Evolutionary conservation across 306 rosid species (phyloP), one percentile per base, ranked within the genome.

Genomic region (Quercus wislizeni): DNA sequence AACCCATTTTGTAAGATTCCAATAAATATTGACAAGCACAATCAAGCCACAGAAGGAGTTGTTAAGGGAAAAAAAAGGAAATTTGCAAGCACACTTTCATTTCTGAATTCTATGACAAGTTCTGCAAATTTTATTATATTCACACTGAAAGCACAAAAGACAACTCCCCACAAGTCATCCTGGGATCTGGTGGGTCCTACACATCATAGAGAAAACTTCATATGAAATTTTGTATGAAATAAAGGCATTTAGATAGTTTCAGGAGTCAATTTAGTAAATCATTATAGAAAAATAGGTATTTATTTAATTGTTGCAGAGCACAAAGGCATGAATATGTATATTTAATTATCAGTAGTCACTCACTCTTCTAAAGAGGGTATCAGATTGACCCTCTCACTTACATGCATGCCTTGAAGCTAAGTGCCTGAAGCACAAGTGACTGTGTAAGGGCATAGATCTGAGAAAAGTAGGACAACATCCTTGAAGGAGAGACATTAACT

Each of bases 1-100:
- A 77, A 71, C 10, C 23, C 4, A 54, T 5, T 14, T 20, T 69
- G 77, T 72, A 51, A 84, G 72, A 57, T 82, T 43, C 73, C 11
- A 67, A 55, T 49, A 49, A 49, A 49, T 12, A 54, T n/a, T 33
- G 43, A 35, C 55, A 21, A 41, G 69, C 74, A 52, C 71, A 75
- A 49, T 31, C 35, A 19, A 41, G 46, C 35, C 21, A 9, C 15
- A 57, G 13, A 67, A 67, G 4, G 52, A 33, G 3, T 19, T 10
- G 13, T 35, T 55, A 3, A 67, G 56, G 19, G 3, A 18, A 3
- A 67, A 74, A 6, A 9, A 49, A 13, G n/a, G n/a, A 14, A 31
- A 17, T 8, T 11, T 67, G 71, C 71, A 67, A 67, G 13, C n/a
- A 19, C 35, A 17, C 51, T 31, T 67, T 17, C 21, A 67, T 4